Conservation (phyloP, 345 rosid genomes). For the Alliaria petiolata region DNA sequence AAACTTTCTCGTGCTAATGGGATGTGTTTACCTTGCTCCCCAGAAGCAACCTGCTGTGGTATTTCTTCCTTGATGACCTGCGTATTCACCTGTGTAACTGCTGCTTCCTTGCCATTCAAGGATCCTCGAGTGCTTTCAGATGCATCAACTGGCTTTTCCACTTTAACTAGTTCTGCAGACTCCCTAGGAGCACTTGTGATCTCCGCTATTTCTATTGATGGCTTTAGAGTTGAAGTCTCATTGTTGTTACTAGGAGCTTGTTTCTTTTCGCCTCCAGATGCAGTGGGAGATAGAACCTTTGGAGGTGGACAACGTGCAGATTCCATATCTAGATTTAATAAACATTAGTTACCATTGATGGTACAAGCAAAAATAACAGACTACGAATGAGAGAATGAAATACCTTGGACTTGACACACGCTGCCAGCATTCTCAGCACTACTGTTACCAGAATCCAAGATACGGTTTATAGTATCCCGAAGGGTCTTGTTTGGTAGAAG, state of each 20-base stretch:
- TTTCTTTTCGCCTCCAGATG: constrained; percentile 60
- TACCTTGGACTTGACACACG: constrained; percentile 84
- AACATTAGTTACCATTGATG: neutral
- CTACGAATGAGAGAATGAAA: constrained; percentile 16
- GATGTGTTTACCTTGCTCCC: constrained; percentile 58
- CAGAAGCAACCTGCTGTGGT: constrained; percentile 59
- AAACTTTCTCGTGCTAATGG: neutral
- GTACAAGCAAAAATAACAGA: neutral
- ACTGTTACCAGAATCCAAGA: constrained; percentile 84
- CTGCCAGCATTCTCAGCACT: constrained; percentile 87
- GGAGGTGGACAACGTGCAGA: constrained; percentile 68
- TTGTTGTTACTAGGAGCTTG: constrained; percentile 56
- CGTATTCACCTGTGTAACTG: constrained; percentile 60
- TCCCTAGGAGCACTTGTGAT: constrained; percentile 39
- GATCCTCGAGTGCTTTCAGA: constrained; percentile 63
- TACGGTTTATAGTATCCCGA: constrained; percentile 87
- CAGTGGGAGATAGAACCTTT: constrained; percentile 72
- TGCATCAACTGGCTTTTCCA: constrained; percentile 44
- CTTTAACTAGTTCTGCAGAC: constrained; percentile 41
- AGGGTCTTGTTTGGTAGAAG: constrained; percentile 95
- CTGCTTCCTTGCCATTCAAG: constrained; percentile 61
- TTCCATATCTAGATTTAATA: constrained; percentile 56
- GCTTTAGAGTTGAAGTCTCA: constrained; percentile 41
- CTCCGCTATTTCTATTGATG: constrained; percentile 40
- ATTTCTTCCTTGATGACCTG: constrained; percentile 60